Percentiles rank a stretch among this genome's conserved stretches.
Conservation (phyloP, 2,329 filamentous ascomycete species). For the Thelonectria olida region DNA sequence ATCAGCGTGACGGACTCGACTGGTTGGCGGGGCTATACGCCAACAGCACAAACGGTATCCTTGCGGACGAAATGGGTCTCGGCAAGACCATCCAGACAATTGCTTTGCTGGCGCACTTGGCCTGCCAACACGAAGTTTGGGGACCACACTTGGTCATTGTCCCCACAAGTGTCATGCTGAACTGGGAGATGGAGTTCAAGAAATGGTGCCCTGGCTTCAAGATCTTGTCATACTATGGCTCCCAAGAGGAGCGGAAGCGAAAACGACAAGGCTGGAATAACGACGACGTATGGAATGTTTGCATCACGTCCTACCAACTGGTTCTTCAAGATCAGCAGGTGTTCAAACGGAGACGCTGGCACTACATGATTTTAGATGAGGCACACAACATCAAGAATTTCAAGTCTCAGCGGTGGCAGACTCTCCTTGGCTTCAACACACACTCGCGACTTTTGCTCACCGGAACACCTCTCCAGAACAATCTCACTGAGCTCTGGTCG, state of each 20-base stretch:
- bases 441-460: constrained; percentile 87
- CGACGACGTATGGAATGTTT: constrained; percentile 94
- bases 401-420: constrained; percentile 96
- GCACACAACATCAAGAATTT: constrained; percentile 99
- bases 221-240: constrained; percentile 96
- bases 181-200: constrained; percentile 99
- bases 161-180: constrained; percentile 97
- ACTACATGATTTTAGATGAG: constrained; percentile 98
- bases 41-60: constrained; percentile 92
- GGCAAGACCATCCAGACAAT: constrained; percentile 99
- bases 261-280: constrained; percentile 95
- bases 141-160: constrained; percentile 96
- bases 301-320: constrained; percentile 97
- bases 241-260: constrained; percentile 87
- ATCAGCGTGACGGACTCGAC: constrained; percentile 96
- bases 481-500: constrained; percentile 96
- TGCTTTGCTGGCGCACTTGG: constrained; percentile 89
- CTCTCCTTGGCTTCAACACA: constrained; percentile 92
- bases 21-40: constrained; percentile 95
- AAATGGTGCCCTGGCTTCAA: constrained; percentile 99
- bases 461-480: constrained; percentile 96
- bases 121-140: constrained; percentile 91
- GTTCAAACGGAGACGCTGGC: constrained; percentile 92
- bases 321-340: constrained; percentile 94
- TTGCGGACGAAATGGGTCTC: constrained; percentile 98